Base-by-base conservation (phyloP, 2,329 filamentous ascomycete genomes). In the Ophiocordyceps unilateralis region DNA sequence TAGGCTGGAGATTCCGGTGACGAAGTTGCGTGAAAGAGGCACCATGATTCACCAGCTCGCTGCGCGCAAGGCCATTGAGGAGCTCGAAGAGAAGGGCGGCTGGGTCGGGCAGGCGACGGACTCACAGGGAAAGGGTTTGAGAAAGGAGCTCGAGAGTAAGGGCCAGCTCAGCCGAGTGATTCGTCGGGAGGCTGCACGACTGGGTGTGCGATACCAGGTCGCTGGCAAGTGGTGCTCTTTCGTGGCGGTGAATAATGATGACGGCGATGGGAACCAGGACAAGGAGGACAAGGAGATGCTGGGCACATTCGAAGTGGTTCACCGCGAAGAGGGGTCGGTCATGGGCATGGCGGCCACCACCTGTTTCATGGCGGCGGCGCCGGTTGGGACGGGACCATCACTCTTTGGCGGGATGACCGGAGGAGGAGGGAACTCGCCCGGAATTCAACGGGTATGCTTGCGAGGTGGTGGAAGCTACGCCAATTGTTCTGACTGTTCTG, bases 221-320 rank as follows among this genome's bases (percentile, higher is more conserved):
- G 73, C 69, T 2, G 74, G 78, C 1, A 81, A 78, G 53, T 83
- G 76, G 71, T 82, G 76, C 51, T 83, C 79, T 0, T 87, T 86
- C 48, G 74, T 86, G 3, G 82, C 82, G 2, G 66, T 82, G 2
- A 66, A 78, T 15, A 58, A 64, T 1, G 45, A 40, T 6, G 43
- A 42, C 5, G 43, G 45, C 0, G 17, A 47, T 5, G 40, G 43
- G 38, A 19, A 17, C 2, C 19, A 20, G 26, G 12, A 40, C 45
- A n/a, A n/a, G n/a, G n/a, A n/a, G n/a, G n/a, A n/a, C n/a, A n/a
- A n/a, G n/a, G n/a, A n/a, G n/a, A n/a, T n/a, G 10, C 30, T 41
- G 5, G 40, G 41, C 1, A 41, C 45, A 20, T 21, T 40, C 14
- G 6, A 41, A 11, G 34, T 45, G 7, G 19, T 44, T 19, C 12